Base-by-base conservation (phyloP, 306 rosid species). In the Heteromeles arbutifolia region DNA sequence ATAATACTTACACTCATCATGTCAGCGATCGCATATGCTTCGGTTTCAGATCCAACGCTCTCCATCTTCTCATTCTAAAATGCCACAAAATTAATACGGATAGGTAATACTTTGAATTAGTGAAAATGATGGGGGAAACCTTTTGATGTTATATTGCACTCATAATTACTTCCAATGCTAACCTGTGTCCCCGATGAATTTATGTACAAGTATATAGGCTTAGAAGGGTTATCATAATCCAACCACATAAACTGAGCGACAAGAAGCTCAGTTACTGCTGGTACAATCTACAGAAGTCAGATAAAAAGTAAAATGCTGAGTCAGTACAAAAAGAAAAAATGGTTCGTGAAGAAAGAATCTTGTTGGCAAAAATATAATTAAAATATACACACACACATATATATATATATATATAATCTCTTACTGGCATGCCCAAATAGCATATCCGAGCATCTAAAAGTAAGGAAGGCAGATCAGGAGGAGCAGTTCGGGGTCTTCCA, bases 371-470 rank as follows among this genome's bases (percentile, higher is more conserved):
- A 67, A 65, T 75, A 37, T 53, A 84, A 57, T 48, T 48, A 48
- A 48, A 48, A 34, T 34, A 34, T 8, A 34, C 8, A 34, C 8
- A 32, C 2, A 32, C 2, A 32, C 34, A 31, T 0, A 5, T 0
- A 29, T 29, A 45, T 29, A 45, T 14, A 48, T 48, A 48, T 39
- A 69, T 62, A 34, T 29, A 63, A 73, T 71, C 77, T 70, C 96
- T 89, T 84, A 95, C 99, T 18, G 99, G 98, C 99, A 95, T 87
- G 74, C 97, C 99, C 79, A 95, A 72, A 81, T 86, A 95, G 92
- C 83, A 69, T 73, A 95, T 89, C 3, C 99, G 84, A 83, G 96
- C 91, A 88, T 92, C 98, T 68, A 95, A 81, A 34, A 95, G 97
- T 82, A 92, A 75, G 68, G 99, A 90, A 78, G 99, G 99, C 78